These are phyloP conservation scores for Chrysosporium queenslandicum DNA, from an alignment of 2,329 filamentous ascomycete genomes.

Conservation along the genomic window DNA sequence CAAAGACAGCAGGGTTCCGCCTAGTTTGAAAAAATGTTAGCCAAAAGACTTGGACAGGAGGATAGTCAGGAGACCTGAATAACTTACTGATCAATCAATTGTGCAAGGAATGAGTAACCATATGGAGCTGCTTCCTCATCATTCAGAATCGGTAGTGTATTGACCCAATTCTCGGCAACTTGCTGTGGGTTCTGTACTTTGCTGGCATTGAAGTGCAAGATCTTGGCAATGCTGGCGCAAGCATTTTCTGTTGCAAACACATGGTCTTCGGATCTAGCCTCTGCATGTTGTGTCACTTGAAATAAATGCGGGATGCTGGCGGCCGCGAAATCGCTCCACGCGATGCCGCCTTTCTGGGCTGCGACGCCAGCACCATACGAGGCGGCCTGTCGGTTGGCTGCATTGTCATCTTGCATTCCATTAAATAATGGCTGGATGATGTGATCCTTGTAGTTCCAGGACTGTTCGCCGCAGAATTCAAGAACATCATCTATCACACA, in stretches of 20 bases:
- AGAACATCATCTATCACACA: conserved; percentile 98
- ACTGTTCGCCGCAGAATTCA: conserved; percentile 87
- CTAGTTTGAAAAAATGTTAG: conserved; percentile 41
- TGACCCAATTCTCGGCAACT: conserved; percentile 74
- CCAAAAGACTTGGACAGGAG: not conserved
- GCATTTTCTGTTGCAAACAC: conserved; percentile 97
- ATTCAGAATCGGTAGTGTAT: conserved; percentile 82
- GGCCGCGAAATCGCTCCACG: conserved; percentile 81
- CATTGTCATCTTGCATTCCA: conserved; percentile 74
- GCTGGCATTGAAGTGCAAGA: conserved; percentile 75
- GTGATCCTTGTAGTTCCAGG: conserved; percentile 73
- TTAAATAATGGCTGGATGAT: conserved; percentile 80
- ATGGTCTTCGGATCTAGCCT: conserved; percentile 81
- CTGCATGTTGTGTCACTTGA: conserved; percentile 67
- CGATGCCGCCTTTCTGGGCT: conserved; percentile 76
- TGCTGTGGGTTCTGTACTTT: conserved; percentile 67
- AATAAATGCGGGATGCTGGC: conserved; percentile 73
- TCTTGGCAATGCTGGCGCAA: conserved; percentile 92
- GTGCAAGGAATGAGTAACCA: conserved; percentile 81
- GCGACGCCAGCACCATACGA: conserved; percentile 94
- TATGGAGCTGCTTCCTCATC: conserved; percentile 97
- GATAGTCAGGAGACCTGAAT: conserved; percentile 9
- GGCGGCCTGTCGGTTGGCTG: conserved; percentile 89
- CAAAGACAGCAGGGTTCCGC: conserved; percentile 71
- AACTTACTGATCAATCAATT: conserved; percentile 89